These are phyloP conservation scores for Populus hybrid DNA, from an alignment of 441 rosid genomes.

Conservation along the genomic window DNA sequence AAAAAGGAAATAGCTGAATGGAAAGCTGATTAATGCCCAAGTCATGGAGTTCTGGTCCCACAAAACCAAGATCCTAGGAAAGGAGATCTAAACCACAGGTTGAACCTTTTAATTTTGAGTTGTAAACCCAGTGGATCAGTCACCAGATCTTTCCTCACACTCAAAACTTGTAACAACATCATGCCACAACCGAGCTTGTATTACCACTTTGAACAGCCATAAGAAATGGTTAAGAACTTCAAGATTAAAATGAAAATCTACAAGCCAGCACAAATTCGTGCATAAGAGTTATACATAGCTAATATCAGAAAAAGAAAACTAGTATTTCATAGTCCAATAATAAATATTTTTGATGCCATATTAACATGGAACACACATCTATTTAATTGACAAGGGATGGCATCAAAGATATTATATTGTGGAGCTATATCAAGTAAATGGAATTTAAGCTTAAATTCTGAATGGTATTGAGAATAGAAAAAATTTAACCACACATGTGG, in stretches of 20 bases:
- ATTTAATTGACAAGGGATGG: neutral
- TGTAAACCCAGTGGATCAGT: neutral
- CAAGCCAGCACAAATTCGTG: neutral
- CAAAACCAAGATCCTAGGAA: neutral
- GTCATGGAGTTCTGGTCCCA: neutral
- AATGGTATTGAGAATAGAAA: neutral
- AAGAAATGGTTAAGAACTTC: neutral
- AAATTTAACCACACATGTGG: neutral
- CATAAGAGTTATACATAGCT: no score
- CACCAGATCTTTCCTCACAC: neutral
- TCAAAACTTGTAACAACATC: neutral
- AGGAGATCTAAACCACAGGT: neutral
- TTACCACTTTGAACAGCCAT: neutral
- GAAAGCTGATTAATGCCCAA: neutral
- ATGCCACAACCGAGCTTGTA: neutral
- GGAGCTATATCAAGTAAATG: neutral
- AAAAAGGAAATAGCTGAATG: neutral
- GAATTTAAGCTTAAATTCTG: neutral
- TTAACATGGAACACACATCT: neutral
- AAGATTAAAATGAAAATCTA: neutral
- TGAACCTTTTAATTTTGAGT: neutral
- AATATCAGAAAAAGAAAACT: neutral
- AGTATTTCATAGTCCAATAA: neutral
- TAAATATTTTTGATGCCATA: neutral
- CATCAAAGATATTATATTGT: neutral